Base-by-base conservation (phyloP, 345 rosid species). In the Triadica sebifera region DNA sequence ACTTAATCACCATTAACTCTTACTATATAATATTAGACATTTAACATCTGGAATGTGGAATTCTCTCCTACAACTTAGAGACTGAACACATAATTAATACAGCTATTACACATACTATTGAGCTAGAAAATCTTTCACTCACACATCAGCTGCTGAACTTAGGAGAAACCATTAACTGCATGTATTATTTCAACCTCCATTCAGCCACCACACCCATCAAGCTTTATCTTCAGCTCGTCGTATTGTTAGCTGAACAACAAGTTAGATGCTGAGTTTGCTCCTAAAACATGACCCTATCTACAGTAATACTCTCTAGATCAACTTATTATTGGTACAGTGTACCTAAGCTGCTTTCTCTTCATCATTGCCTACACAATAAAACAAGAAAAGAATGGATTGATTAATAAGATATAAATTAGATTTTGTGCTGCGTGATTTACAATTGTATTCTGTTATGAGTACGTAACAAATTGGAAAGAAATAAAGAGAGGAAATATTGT, bases 331-430 rank as follows among this genome's bases (percentile, higher is more conserved):
- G 59, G 16, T 24, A 49, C 47, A 10, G 7, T 4, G 39, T 74
- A 20, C 50, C 11, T 37, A 8, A 61, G 58, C 6, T 52, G 71
- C 50, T 50, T 8, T 41, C 69, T 24, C 43, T 39, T 15, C 22
- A 49, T 57, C 25, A 60, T 70, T 75, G 50, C 57, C 83, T 77
- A 77, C 66, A 65, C 22, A 41, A 22, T 37, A 12, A 67, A 53
- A 64, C 20, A n/a, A 19, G 25, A 15, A 62, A 7, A 39, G 63
- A 71, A 37, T 58, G 3, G 12, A 22, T 34, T 51, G 39, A 62
- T 41, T 7, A 34, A 20, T 47, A n/a, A 63, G 68, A 20, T 34
- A 6, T 47, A 38, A 50, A 52, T 24, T 25, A 6, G 20, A 15
- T 16, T 38, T 34, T 12, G 11, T 60, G 52, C 5, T 17, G 16